Evolutionary conservation across 2,329 filamentous ascomycete genomes (phyloP).

Genomic region (Pseudocercospora vitis): DNA sequence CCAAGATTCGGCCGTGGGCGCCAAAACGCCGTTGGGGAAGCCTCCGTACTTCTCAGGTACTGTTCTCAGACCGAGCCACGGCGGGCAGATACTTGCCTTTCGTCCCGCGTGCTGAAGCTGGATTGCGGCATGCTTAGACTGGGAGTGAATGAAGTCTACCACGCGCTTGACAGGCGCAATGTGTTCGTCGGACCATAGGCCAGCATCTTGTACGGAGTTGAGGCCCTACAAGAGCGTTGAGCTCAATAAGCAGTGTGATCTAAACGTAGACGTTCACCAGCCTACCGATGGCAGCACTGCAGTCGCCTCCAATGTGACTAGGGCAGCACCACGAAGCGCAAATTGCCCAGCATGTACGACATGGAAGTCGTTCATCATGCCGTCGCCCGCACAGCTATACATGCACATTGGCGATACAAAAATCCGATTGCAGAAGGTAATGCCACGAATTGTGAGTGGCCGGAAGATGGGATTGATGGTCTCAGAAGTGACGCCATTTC

Average conservation of each 20-base stretch:
- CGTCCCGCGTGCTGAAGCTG: background rate
- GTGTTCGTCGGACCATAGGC: background rate
- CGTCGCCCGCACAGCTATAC: constrained; percentile 12
- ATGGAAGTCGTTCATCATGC: constrained; percentile 14
- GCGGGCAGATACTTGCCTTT: background rate
- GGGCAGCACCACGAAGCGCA: background rate
- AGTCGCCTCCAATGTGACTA: background rate
- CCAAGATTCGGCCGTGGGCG: background rate
- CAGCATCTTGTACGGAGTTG: constrained; percentile 3
- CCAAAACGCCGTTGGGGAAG: background rate
- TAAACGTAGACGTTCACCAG: background rate
- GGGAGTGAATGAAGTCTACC: constrained; percentile 1
- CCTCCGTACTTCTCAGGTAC: constrained; percentile 1
- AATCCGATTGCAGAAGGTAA: constrained; percentile 11
- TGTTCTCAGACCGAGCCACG: background rate
- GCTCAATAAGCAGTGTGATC: background rate
- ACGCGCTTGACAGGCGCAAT: background rate
- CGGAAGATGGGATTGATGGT: background rate
- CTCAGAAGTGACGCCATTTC: background rate
- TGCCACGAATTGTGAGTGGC: constrained; percentile 1
- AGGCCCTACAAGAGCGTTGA: background rate
- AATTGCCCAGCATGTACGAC: constrained; percentile 7
- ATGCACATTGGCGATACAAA: constrained; percentile 15
- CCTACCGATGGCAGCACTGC: constrained; percentile 6
- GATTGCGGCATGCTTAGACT: background rate